Evolutionary conservation across 495 filamentous ascomycete genomes (phyloP).

Genomic region (Podospora bellae-mahoneyi): DNA sequence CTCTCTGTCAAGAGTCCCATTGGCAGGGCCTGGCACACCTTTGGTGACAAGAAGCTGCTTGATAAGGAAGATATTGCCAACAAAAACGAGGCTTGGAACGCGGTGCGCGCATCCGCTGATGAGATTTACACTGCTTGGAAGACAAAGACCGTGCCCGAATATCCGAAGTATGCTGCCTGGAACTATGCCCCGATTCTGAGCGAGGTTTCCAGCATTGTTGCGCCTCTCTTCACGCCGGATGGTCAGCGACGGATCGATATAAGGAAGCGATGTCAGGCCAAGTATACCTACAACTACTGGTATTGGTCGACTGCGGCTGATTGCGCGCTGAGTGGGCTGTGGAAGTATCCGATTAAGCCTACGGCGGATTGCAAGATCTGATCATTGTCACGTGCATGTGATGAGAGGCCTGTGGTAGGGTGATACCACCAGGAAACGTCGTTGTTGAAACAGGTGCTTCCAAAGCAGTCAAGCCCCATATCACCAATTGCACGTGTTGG

Average conservation of each 20-base stretch:
- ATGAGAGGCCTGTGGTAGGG: neutral
- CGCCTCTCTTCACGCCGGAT: neutral
- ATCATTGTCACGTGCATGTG: neutral
- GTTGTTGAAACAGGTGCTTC: too few species aligned
- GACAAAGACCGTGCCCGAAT: constrained; percentile 2
- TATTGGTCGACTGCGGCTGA: neutral
- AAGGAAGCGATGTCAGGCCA: constrained; percentile 3
- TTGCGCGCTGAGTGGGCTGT: neutral
- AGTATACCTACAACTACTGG: neutral
- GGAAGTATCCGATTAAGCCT: neutral
- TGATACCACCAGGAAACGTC: too few species aligned
- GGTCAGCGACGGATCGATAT: neutral
- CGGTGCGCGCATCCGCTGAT: constrained; percentile 19
- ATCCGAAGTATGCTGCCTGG: neutral
- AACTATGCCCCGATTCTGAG: constrained; percentile 1
- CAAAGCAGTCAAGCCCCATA: too few species aligned
- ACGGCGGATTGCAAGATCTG: neutral
- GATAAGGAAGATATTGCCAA: constrained; percentile 15
- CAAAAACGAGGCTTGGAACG: constrained; percentile 4
- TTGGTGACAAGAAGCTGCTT: constrained; percentile 21
- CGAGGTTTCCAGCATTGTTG: neutral
- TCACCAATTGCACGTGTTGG: too few species aligned
- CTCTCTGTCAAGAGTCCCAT: constrained; percentile 14
- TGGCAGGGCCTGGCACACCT: constrained; percentile 13
- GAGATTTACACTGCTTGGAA: constrained; percentile 17